Conservation (phyloP, 1,139 yeast genomes). For the Pichia sp. region DNA sequence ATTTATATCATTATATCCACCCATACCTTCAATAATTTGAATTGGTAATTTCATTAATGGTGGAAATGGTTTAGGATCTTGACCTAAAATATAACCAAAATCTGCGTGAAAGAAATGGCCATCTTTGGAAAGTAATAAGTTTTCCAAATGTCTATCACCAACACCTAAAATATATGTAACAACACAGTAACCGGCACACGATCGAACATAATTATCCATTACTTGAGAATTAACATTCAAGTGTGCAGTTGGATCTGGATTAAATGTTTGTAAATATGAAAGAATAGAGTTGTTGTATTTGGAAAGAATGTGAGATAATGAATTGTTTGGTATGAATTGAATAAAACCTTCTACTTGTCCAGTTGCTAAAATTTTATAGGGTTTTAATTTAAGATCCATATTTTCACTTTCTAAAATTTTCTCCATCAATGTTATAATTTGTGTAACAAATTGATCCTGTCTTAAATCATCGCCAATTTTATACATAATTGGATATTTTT, state of each 20-base stretch:
- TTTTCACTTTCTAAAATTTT: constrained; percentile 83
- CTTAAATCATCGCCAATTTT: constrained; percentile 94
- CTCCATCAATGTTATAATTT: constrained; percentile 88
- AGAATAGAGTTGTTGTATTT: constrained; percentile 69
- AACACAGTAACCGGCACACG: constrained; percentile 98
- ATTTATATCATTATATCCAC: constrained; percentile 81
- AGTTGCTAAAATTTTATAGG: constrained; percentile 86
- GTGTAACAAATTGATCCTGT: constrained; percentile 94
- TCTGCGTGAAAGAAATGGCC: constrained; percentile 91
- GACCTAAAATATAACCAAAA: constrained; percentile 91
- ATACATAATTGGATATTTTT: constrained; percentile 71
- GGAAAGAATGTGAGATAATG: constrained; percentile 74
- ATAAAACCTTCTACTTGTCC: constrained; percentile 88
- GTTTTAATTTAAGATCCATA: constrained; percentile 78
- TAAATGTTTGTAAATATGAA: constrained; percentile 60
- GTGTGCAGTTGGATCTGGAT: constrained; percentile 53
- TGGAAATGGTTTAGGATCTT: constrained; percentile 98
- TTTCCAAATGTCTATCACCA: constrained; percentile 95
- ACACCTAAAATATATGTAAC: constrained; percentile 91
- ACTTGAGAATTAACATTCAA: constrained; percentile 68
- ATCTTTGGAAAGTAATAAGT: constrained; percentile 52
- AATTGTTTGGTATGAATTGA: constrained; percentile 87
- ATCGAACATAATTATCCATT: constrained; percentile 90
- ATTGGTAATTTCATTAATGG: constrained; percentile 97
- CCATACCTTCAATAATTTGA: constrained; percentile 97